Evolutionary conservation across 2,329 filamentous ascomycete genomes (phyloP).

Genomic region (Orbilia quercus): DNA sequence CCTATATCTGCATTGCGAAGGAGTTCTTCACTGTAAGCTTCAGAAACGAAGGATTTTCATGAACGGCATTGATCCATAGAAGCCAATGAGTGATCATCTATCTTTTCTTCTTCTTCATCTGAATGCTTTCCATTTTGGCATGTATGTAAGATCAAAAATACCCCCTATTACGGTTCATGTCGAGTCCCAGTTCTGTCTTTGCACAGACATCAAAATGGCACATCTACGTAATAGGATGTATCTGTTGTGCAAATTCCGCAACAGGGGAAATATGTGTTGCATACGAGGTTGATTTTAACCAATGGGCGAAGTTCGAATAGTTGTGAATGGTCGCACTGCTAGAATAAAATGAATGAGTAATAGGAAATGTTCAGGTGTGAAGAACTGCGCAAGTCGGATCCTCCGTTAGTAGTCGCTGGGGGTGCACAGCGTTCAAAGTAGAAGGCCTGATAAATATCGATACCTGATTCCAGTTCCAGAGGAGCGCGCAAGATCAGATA

Average conservation of each 20-base stretch:
- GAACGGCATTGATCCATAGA: conserved; percentile 8
- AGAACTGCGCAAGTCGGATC: conserved; percentile 42
- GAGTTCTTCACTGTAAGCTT: conserved; percentile 24
- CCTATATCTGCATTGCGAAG: conserved; percentile 40
- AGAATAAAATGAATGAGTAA: conserved; percentile 34
- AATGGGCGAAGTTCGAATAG: conserved; percentile 8
- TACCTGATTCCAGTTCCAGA: not conserved
- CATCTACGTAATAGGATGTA: not conserved
- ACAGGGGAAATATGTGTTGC: conserved; percentile 48
- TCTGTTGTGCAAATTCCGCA: conserved; percentile 5
- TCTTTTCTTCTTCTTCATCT: not conserved
- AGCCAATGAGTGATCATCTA: not conserved
- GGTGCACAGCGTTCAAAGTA: not conserved
- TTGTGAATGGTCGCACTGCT: not conserved
- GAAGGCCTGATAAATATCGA: conserved; percentile 45
- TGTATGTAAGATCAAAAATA: conserved; percentile 1
- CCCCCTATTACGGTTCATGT: not conserved
- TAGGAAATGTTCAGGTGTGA: conserved; percentile 24
- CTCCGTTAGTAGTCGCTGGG: conserved; percentile 21
- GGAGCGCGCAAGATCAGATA: not conserved
- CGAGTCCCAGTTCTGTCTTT: too few relatives aligned
- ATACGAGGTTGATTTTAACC: conserved; percentile 36
- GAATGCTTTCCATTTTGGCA: not conserved
- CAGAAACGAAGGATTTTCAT: conserved; percentile 9
- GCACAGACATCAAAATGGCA: not conserved